Percentiles rank a stretch among this genome's conserved stretches.
Evolutionary conservation across 805 yeast genomes (phyloP).

Genomic region (Millerozyma miso): DNA sequence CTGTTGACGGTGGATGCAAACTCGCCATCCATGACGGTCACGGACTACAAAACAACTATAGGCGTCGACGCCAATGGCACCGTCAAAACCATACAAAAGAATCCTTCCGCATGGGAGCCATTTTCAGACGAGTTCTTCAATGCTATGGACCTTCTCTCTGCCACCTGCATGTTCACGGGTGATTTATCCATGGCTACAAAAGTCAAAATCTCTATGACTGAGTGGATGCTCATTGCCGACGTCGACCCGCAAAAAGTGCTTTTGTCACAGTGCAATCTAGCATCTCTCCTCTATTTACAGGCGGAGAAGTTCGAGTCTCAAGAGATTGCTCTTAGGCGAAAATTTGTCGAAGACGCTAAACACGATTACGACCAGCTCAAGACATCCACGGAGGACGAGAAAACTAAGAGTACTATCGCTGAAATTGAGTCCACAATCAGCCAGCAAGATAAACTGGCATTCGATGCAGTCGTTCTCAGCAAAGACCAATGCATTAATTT

Average conservation of each 20-base stretch:
- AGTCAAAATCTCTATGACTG: slow-evolving; percentile 59
- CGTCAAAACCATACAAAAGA: slow-evolving; percentile 21
- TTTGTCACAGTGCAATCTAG: slow-evolving; percentile 64
- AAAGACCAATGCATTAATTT: slow-evolving; percentile 24
- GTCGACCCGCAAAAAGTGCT: slow-evolving; percentile 61
- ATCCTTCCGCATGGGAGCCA: slow-evolving; percentile 61
- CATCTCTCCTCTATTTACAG: slow-evolving; percentile 63
- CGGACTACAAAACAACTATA: slow-evolving; percentile 14
- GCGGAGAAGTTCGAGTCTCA: slow-evolving; percentile 58
- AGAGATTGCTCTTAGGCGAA: slow-evolving; percentile 28
- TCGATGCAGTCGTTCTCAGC: slow-evolving; percentile 13
- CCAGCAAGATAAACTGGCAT: slow-evolving; percentile 23
- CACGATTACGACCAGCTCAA: slow-evolving; percentile 16
- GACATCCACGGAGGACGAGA: slow-evolving; percentile 6
- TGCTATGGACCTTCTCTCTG: slow-evolving; percentile 71
- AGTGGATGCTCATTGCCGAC: slow-evolving; percentile 72
- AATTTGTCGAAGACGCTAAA: slow-evolving; percentile 22
- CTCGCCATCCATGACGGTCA: slow-evolving; percentile 1
- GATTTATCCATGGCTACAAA: slow-evolving; percentile 59
- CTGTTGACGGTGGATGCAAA: slow-evolving; percentile 2
- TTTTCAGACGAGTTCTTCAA: slow-evolving; percentile 76
- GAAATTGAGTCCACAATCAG: slow-evolving; percentile 15
- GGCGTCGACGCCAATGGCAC: slow-evolving; percentile 11
- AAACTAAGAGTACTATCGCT: slow-evolving; percentile 4
- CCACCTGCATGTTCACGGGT: slow-evolving; percentile 65